Evolutionary conservation across 768 basidiomycete species (phyloP), one percentile per base, ranked within the genome.

Genomic region (Hemileccinum rubropunctum): DNA sequence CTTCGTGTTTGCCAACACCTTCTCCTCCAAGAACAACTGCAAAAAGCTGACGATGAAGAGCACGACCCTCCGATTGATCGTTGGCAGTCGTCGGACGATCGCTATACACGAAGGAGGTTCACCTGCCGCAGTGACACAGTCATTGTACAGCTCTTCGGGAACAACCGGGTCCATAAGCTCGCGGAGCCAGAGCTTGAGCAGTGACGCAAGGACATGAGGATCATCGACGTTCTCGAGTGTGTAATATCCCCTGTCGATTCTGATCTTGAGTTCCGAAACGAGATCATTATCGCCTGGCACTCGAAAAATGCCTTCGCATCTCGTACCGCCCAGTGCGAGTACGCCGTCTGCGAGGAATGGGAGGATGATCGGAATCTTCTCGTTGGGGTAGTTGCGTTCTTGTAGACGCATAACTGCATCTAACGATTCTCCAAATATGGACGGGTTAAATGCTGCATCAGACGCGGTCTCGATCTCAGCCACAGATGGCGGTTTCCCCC

Each of bases 371-470:
- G 94, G 94, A 12, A 95, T 84, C 66, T 84, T 87, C 58, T 88
- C 82, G 47, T 81, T 74, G 2, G 92, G 89, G 60, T 95, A 95
- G 44, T 86, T 91, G 36, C 89, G 81, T 61, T 86, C 84, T 69
- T 97, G 94, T 10, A 93, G 73, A 39, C 87, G 76, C 69, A 89
- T 85, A 52, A 92, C 88, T 21, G 83, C 83, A 54, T 89, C 88
- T 12, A 98, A 75, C 0, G 90, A 85, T 72, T 95, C 92, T 13
- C 93, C 92, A 60, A 97, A 98, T 1, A 89, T 93, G 1, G 91
- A 94, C 0, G 94, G 92, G 56, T 94, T 89, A 72, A 97, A 98
- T 8, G 95, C 93, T 23, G 93, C 92, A 59, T 94, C 91, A 82
- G 89, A 87, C 18, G 94, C 94, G 2, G 87, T 91, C 71, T 95